phyloP scores from a whole-genome alignment of 805 yeast genomes.

The Saccharomycopsis fibuligera region DNA sequence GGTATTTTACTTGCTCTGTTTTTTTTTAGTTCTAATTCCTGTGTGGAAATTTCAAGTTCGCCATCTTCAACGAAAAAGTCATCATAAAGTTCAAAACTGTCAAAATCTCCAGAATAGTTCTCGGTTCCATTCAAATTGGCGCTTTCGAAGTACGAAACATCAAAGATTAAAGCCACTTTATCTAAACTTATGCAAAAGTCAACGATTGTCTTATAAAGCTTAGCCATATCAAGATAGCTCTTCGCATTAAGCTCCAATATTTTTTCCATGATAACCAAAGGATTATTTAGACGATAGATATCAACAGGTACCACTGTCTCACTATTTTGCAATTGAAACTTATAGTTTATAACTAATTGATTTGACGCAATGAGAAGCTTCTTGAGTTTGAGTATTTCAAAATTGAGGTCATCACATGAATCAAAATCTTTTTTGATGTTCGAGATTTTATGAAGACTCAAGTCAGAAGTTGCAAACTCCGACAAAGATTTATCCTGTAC shows the following conservation, averaged over 20 bases:
- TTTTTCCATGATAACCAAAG: slow-evolving; percentile 29
- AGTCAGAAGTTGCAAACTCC: not conserved
- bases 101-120: slow-evolving; percentile 6
- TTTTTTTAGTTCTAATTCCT: not conserved
- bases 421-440: slow-evolving; percentile 9
- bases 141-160: slow-evolving; percentile 15
- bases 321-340: slow-evolving; percentile 2
- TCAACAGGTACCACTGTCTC: slow-evolving; percentile 7
- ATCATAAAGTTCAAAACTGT: slow-evolving; percentile 1
- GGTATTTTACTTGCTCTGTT: not conserved
- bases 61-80: not conserved
- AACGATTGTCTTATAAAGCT: slow-evolving; percentile 33
- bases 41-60: not conserved
- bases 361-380: slow-evolving; percentile 18
- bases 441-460: not conserved
- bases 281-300: slow-evolving; percentile 23
- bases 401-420: slow-evolving; percentile 15
- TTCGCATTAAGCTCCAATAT: slow-evolving; percentile 38
- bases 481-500: slow-evolving; percentile 9
- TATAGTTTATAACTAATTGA: slow-evolving; percentile 16
- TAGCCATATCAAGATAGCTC: slow-evolving; percentile 38
- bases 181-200: slow-evolving; percentile 33
- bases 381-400: slow-evolving; percentile 18
- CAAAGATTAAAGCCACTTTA: slow-evolving; percentile 20
- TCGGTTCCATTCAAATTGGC: not conserved